Conservation (phyloP, 345 rosid genomes). For the Acer campestre region DNA sequence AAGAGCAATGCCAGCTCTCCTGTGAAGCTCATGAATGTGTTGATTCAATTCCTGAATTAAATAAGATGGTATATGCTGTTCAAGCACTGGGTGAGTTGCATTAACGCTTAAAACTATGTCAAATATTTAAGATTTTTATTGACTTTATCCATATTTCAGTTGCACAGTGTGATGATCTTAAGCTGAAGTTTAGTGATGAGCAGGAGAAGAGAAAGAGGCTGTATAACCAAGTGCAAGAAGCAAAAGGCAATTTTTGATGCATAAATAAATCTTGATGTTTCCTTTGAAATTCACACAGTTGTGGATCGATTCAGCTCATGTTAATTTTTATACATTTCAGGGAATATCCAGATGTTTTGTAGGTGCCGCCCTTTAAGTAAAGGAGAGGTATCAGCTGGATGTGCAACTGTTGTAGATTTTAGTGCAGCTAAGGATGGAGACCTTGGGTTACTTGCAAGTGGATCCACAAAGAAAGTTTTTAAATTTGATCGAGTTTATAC, state of each 20-base stretch:
- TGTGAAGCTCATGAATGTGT: constrained; percentile 42
- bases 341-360: constrained; percentile 53
- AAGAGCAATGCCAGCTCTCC: constrained; percentile 43
- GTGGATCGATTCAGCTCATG: constrained; percentile 12
- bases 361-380: constrained; percentile 50
- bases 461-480: constrained; percentile 36
- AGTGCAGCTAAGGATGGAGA: constrained; percentile 54
- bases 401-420: constrained; percentile 41
- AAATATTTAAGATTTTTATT: not conserved
- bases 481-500: constrained; percentile 53
- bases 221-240: constrained; percentile 47
- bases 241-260: constrained; percentile 39
- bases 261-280: not conserved
- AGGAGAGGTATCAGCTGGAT: constrained; percentile 38
- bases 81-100: constrained; percentile 44
- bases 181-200: constrained; percentile 44
- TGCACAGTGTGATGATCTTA: constrained; percentile 47
- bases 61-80: constrained; percentile 43
- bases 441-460: constrained; percentile 40
- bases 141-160: constrained; percentile 25
- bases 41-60: constrained; percentile 46
- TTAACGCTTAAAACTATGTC: not conserved
- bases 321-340: constrained; percentile 26
- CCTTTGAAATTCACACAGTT: not conserved
- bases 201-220: constrained; percentile 50